Evolutionary conservation across 2,329 filamentous ascomycete species (phyloP).

Genomic region (Purpureocillium lavendulum): DNA sequence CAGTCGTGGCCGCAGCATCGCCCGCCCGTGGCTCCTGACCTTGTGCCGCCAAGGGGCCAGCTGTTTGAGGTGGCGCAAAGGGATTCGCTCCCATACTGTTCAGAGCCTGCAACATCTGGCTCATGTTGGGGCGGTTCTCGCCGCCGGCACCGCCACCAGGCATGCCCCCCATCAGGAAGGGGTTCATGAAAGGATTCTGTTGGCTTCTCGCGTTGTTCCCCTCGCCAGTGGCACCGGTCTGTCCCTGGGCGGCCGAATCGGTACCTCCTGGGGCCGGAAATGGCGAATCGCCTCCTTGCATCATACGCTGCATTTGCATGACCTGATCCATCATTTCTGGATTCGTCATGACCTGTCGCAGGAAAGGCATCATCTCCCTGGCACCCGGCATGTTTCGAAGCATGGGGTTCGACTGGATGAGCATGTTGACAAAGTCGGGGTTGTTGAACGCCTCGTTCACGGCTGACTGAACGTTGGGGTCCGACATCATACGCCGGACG

Average conservation of each 20-base stretch:
- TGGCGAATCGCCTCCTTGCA: constrained; percentile 46
- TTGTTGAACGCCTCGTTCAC: constrained; percentile 96
- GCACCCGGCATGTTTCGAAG: constrained; percentile 66
- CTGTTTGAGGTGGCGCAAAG: constrained; percentile 15
- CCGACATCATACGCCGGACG: constrained; percentile 76
- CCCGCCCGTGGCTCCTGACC: constrained; percentile 15
- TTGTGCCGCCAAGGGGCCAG: constrained; percentile 17
- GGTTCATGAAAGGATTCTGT: constrained; percentile 36
- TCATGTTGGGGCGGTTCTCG: constrained; percentile 10
- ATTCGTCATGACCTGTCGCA: constrained; percentile 88
- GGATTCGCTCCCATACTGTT: constrained; percentile 23
- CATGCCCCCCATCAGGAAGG: constrained; percentile 19
- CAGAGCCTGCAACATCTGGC: constrained; percentile 19
- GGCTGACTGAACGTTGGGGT: constrained; percentile 76
- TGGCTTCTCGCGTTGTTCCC: constrained; percentile 13
- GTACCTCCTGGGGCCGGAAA: constrained; percentile 92
- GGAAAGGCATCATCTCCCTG: constrained; percentile 77
- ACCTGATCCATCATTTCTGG: constrained; percentile 77
- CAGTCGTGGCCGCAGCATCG: constrained; percentile 15
- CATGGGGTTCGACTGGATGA: constrained; percentile 87
- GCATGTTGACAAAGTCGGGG: constrained; percentile 87
- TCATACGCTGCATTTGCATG: constrained; percentile 70
- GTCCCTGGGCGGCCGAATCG: constrained; percentile 64
- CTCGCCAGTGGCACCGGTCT: constrained; percentile 20
- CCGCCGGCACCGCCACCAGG: constrained; percentile 12